A percentile compares a stretch with the other conserved stretches of the same genome.
phyloP scores from a whole-genome alignment of 495 filamentous ascomycete species.

The Aspergillus bridgeri region DNA sequence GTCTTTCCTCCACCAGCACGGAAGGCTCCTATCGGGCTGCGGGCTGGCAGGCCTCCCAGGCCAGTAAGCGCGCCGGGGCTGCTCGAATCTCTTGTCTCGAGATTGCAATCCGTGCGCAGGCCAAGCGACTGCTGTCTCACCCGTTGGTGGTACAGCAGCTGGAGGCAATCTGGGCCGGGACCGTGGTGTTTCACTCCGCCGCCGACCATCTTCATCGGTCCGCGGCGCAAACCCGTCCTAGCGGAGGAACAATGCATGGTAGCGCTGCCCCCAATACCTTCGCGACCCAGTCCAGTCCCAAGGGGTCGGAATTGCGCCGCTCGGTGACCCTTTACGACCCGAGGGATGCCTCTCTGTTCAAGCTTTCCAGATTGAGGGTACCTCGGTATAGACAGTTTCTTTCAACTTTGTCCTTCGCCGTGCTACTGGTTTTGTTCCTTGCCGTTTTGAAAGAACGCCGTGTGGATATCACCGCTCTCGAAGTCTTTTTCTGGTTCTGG shows the following conservation, averaged over 20 bases:
- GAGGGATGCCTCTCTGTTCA: slow-evolving; percentile 82
- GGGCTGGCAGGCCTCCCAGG: slow-evolving; percentile 31
- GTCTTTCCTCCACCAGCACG: slow-evolving; percentile 49
- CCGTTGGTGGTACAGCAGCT: slow-evolving; percentile 87
- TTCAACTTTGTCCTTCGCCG: slow-evolving; percentile 77
- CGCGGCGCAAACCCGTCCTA: slow-evolving; percentile 19
- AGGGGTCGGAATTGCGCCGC: slow-evolving; percentile 45
- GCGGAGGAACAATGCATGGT: slow-evolving; percentile 18
- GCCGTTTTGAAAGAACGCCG: slow-evolving; percentile 69
- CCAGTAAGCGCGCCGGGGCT: slow-evolving; percentile 42
- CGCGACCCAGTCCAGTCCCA: not conserved
- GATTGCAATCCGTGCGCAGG: slow-evolving; percentile 82
- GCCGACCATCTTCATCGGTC: slow-evolving; percentile 76
- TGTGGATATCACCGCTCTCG: slow-evolving; percentile 70
- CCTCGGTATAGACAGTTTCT: slow-evolving; percentile 86
- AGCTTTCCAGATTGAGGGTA: slow-evolving; percentile 82
- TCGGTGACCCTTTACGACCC: slow-evolving; percentile 88
- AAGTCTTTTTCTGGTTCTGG: slow-evolving; percentile 94
- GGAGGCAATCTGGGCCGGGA: slow-evolving; percentile 93
- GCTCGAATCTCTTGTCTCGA: slow-evolving; percentile 85
- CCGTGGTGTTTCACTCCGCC: slow-evolving; percentile 84
- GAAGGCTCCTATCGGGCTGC: slow-evolving; percentile 24
- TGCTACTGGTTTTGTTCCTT: slow-evolving; percentile 78
- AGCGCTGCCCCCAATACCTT: slow-evolving; percentile 3
- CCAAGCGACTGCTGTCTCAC: slow-evolving; percentile 86